These are phyloP conservation scores for Chlorella sorokiniana DNA, from an alignment of 139 green algal species.

Conservation along the genomic window DNA sequence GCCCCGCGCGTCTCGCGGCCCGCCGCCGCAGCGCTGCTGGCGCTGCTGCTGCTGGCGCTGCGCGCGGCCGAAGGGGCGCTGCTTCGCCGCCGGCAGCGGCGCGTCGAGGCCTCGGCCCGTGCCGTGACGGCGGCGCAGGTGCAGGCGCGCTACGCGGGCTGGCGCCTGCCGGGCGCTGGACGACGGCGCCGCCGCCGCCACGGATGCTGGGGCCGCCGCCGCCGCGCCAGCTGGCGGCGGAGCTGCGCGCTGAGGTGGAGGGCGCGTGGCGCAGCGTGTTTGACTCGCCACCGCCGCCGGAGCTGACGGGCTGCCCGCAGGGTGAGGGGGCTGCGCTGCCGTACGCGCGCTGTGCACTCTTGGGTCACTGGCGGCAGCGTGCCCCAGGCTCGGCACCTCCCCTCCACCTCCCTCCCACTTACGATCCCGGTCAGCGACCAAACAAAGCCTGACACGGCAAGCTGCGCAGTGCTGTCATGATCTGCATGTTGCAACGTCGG, in stretches of 20 bases:
- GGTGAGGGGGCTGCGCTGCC: too few species aligned
- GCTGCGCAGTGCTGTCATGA: too few species aligned
- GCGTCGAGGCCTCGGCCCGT: background rate
- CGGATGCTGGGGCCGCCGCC: too few species aligned
- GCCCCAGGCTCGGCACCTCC: too few species aligned
- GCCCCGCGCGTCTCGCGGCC: background rate
- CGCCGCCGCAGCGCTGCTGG: background rate
- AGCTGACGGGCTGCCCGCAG: background rate
- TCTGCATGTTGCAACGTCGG: too few species aligned
- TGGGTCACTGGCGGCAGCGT: too few species aligned
- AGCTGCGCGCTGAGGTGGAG: background rate
- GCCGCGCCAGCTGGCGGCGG: background rate
- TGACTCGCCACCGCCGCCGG: background rate
- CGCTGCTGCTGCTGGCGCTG: slow-evolving; percentile 5
- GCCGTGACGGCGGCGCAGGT: background rate
- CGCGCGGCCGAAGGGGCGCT: background rate
- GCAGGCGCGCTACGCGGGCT: slow-evolving; percentile 8
- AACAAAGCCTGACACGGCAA: too few species aligned
- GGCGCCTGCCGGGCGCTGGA: background rate
- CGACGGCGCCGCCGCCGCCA: background rate
- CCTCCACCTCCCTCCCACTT: too few species aligned
- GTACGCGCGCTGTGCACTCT: background rate
- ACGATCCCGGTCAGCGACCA: too few species aligned
- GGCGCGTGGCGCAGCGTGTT: slow-evolving; percentile 12
- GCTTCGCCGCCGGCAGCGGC: background rate